These are phyloP conservation scores for Exophiala sideris DNA, from an alignment of 2,329 filamentous ascomycete species.

Conservation along the genomic window DNA sequence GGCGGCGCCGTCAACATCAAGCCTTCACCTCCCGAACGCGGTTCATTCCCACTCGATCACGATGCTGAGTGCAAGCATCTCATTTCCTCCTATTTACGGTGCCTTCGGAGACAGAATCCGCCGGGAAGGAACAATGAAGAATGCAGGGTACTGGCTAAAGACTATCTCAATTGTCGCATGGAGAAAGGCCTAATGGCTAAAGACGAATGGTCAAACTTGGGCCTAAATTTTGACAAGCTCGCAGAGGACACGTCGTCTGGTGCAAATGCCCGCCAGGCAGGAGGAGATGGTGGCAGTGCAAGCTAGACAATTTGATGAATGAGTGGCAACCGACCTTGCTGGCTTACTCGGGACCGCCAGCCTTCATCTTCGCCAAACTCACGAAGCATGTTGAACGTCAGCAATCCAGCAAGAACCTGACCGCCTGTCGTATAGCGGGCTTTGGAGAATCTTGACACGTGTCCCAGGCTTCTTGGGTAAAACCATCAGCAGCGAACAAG, in stretches of 20 bases:
- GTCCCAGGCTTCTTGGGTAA: too few species aligned
- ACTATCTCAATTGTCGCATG: constrained; percentile 90
- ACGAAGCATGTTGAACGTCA: too few species aligned
- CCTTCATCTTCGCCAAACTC: too few species aligned
- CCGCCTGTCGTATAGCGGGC: too few species aligned
- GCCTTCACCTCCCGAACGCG: constrained; percentile 77
- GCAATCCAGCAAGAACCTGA: too few species aligned
- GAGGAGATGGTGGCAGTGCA: neutral
- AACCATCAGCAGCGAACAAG: too few species aligned
- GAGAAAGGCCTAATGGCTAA: constrained; percentile 93
- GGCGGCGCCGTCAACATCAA: constrained; percentile 61
- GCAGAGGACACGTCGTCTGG: neutral
- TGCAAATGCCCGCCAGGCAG: too few species aligned
- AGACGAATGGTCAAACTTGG: constrained; percentile 92
- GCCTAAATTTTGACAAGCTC: constrained; percentile 60
- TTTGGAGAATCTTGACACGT: too few species aligned
- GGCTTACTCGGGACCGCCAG: too few species aligned
- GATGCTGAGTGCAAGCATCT: constrained; percentile 92
- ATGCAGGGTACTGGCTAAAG: constrained; percentile 81
- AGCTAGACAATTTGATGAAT: constrained; percentile 8
- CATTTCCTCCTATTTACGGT: constrained; percentile 80
- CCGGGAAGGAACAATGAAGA: constrained; percentile 81
- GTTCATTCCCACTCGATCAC: constrained; percentile 94
- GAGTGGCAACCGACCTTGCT: too few species aligned
- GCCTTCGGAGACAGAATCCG: constrained; percentile 64